A percentile compares a stretch with the other conserved stretches of the same genome.
These are phyloP conservation scores for Hansfordia pulvinata DNA, from an alignment of 2,329 filamentous ascomycete genomes.

Conservation along the genomic window DNA sequence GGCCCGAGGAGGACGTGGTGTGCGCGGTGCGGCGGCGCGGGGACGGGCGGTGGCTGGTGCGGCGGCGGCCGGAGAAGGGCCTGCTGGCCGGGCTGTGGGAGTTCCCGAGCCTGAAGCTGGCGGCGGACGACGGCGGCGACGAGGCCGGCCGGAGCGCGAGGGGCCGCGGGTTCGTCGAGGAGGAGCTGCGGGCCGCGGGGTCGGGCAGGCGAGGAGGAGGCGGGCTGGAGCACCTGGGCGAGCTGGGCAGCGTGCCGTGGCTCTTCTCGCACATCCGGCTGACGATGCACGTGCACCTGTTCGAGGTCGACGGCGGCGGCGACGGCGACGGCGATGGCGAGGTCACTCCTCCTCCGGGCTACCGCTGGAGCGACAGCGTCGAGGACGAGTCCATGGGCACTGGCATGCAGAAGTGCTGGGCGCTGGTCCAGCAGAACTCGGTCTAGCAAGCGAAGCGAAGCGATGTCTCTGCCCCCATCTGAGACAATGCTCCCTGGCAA, in stretches of 20 bases:
- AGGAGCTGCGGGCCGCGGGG: too few relatives aligned
- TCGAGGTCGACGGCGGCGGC: conserved; percentile 19
- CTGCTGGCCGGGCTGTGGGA: conserved; percentile 43
- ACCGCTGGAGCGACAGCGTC: conserved; percentile 24
- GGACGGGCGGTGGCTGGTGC: conserved; percentile 31
- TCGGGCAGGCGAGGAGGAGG: too few relatives aligned
- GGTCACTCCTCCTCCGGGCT: too few relatives aligned
- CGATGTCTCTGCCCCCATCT: background rate
- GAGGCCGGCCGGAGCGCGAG: conserved; percentile 21
- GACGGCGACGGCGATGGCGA: background rate
- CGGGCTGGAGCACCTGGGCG: conserved; percentile 17
- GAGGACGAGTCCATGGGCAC: conserved; percentile 42
- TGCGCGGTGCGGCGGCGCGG: conserved; percentile 30
- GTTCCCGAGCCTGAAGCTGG: conserved; percentile 31
- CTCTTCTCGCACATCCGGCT: conserved; percentile 42
- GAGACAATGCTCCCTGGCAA: background rate
- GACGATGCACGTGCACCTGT: conserved; percentile 42
- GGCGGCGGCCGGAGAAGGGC: conserved; percentile 36
- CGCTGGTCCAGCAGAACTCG: conserved; percentile 19
- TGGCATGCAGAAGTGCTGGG: conserved; percentile 45
- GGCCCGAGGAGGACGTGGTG: conserved; percentile 37
- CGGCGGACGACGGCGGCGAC: conserved; percentile 10
- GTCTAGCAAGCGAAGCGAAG: background rate
- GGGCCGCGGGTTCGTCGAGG: conserved; percentile 9
- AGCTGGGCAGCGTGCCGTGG: conserved; percentile 41